Percentiles rank a stretch among this genome's conserved stretches.
Evolutionary conservation across 352 stramenopile genomes (phyloP).

Genomic region (Thalassiosira oceanica): DNA sequence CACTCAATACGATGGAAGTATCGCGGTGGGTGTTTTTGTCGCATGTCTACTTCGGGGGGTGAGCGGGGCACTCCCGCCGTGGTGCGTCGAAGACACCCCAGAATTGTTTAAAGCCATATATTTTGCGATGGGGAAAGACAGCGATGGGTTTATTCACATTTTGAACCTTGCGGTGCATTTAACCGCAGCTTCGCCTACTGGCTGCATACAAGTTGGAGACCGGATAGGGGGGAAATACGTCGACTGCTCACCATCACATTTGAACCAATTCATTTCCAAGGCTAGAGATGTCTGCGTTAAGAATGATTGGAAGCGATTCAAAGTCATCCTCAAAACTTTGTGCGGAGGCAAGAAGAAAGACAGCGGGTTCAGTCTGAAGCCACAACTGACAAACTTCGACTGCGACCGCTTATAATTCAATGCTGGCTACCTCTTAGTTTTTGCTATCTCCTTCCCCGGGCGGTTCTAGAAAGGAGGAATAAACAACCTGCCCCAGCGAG

Average conservation of each 20-base stretch:
- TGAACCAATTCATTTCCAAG: slow-evolving; percentile 55
- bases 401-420: slow-evolving; percentile 71
- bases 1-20: no score
- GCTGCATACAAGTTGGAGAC: slow-evolving; percentile 27
- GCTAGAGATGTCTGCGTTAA: slow-evolving; percentile 37
- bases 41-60: slow-evolving; percentile 55
- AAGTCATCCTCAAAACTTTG: slow-evolving; percentile 63
- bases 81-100: slow-evolving; percentile 65
- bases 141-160: slow-evolving; percentile 43
- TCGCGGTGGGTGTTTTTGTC: slow-evolving; percentile 26
- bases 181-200: slow-evolving; percentile 20
- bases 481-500: no score
- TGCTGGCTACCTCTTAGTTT: no score
- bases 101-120: slow-evolving; percentile 52
- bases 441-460: no score
- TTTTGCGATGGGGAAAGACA: slow-evolving; percentile 33
- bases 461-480: no score
- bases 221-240: slow-evolving; percentile 59
- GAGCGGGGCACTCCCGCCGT: slow-evolving; percentile 66
- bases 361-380: slow-evolving; percentile 70
- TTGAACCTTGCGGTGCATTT: slow-evolving; percentile 53
- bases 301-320: slow-evolving; percentile 68
- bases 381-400: slow-evolving; percentile 61
- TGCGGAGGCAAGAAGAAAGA: slow-evolving; percentile 80
- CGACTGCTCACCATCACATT: slow-evolving; percentile 51